Base-by-base conservation (phyloP, 73 alveolate genomes). In the Stentor roeselii region DNA sequence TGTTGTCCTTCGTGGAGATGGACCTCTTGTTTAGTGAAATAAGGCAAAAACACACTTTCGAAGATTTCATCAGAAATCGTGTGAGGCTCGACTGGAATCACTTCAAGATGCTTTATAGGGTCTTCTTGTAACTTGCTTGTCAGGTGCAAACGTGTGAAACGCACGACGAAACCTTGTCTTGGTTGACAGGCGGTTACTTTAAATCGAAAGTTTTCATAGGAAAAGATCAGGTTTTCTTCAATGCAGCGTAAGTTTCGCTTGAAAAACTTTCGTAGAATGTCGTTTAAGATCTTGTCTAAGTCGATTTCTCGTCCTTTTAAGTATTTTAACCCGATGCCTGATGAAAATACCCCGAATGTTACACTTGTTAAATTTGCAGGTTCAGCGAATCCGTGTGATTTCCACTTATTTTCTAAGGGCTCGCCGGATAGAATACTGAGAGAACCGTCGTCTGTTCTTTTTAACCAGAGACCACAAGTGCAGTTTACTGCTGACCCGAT, bases 1-100 rank as follows among this genome's bases (percentile, higher is more conserved):
- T 67, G 37, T 34, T 67, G 80, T 21, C 80, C 41, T 2, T 36
- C 34, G 37, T 67, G 80, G 14, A 67, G n/a, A 2, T 67, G 80
- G 1, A 36, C 27, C 11, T 21, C 41, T 67, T 27, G 21, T 67
- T 27, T 30, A 27, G n/a, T 67, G 41, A 67, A 67, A 67, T 21
- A 67, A 32, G 80, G 80, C 1, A 21, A 40, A 32, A 67, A 2
- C 1, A 32, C 11, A 14, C 27, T 11, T 0, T 67, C 37, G 34
- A 21, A 67, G 11, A 67, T n/a, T 34, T 67, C 80, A 27, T 67
- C 80, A 67, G n/a, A 27, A 0, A 67, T 67, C n/a, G 34, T 67
- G 27, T 21, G 37, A 30, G 80, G 80, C 50, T 27, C 21, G 14
- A 67, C 14, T 30, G 80, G 80, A 3, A 67, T n/a, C 14, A 67